These are phyloP conservation scores for Fusarium azukiicola DNA, from an alignment of 2,329 filamentous ascomycete genomes.

Conservation along the genomic window DNA sequence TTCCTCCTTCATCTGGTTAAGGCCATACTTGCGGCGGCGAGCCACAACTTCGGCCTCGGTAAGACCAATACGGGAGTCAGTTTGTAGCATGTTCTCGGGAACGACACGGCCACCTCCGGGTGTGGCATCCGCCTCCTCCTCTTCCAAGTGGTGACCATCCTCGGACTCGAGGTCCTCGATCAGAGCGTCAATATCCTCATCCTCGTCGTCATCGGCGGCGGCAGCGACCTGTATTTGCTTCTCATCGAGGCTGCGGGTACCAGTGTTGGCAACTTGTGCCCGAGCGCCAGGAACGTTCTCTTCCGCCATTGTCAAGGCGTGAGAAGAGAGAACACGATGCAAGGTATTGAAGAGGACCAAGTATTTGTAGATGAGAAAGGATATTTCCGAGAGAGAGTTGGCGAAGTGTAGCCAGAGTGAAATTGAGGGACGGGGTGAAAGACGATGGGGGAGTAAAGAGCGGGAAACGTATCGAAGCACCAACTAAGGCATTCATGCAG, in stretches of 20 bases:
- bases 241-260: slow-evolving; percentile 83
- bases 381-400: too few species aligned
- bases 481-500: too few species aligned
- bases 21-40: slow-evolving; percentile 86
- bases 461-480: too few species aligned
- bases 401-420: too few species aligned
- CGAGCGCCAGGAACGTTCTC: slow-evolving; percentile 73
- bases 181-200: slow-evolving; percentile 91
- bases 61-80: slow-evolving; percentile 86
- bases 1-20: slow-evolving; percentile 96
- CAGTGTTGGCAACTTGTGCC: slow-evolving; percentile 82
- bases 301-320: slow-evolving; percentile 81
- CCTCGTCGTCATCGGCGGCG: slow-evolving; percentile 79
- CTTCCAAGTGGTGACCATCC: slow-evolving; percentile 85
- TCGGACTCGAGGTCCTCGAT: slow-evolving; percentile 93
- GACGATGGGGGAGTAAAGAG: too few species aligned
- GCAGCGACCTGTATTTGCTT: slow-evolving; percentile 69
- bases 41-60: slow-evolving; percentile 84
- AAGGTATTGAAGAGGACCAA: too few species aligned
- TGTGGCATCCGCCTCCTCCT: slow-evolving; percentile 74
- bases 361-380: too few species aligned
- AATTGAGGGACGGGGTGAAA: too few species aligned
- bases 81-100: slow-evolving; percentile 89
- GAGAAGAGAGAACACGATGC: too few species aligned
- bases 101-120: slow-evolving; percentile 79